Percentiles rank a stretch among this genome's conserved stretches.
phyloP scores from a whole-genome alignment of 2,329 filamentous ascomycete genomes.

The Berkeleyomyces rouxiae region DNA sequence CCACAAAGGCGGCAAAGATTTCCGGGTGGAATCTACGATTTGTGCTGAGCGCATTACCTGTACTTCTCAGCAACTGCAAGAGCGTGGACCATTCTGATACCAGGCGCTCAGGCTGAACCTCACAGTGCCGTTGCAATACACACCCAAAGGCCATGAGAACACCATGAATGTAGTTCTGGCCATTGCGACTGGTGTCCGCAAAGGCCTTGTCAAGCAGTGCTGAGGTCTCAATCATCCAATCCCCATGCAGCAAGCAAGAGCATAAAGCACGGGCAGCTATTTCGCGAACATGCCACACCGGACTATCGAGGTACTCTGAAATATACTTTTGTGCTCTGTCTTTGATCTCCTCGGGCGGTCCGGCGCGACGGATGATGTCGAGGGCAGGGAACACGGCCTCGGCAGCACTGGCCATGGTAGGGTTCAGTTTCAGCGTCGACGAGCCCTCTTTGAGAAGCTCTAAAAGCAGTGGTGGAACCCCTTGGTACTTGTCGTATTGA shows the following conservation, averaged over 20 bases:
- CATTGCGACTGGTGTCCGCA: constrained; percentile 16
- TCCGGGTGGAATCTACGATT: constrained; percentile 19
- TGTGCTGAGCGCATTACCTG: constrained; percentile 5
- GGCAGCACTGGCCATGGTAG: constrained; percentile 26
- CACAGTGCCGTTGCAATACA: constrained; percentile 35
- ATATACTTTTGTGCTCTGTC: constrained; percentile 42
- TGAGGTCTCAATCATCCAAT: constrained; percentile 26
- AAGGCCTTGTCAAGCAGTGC: constrained; percentile 22
- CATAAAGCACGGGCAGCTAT: constrained; percentile 61
- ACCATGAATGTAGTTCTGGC: constrained; percentile 42
- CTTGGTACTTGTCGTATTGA: constrained; percentile 52
- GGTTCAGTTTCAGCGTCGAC: constrained; percentile 25
- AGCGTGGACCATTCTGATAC: constrained; percentile 5
- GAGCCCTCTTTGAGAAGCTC: constrained; percentile 40
- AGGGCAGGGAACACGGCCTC: constrained; percentile 70
- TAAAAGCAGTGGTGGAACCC: constrained; percentile 46
- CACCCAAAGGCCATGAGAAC: constrained; percentile 39
- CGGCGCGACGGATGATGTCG: constrained; percentile 61
- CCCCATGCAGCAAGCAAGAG: constrained; percentile 38
- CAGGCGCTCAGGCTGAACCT: constrained; percentile 29
- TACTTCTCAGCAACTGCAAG: constrained; percentile 1
- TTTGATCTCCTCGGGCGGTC: constrained; percentile 41
- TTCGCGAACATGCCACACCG: constrained; percentile 66
- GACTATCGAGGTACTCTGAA: constrained; percentile 45
- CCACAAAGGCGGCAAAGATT: neutral